These are phyloP conservation scores for Luvunga scandens DNA, from an alignment of 345 rosid species.

Conservation along the genomic window DNA sequence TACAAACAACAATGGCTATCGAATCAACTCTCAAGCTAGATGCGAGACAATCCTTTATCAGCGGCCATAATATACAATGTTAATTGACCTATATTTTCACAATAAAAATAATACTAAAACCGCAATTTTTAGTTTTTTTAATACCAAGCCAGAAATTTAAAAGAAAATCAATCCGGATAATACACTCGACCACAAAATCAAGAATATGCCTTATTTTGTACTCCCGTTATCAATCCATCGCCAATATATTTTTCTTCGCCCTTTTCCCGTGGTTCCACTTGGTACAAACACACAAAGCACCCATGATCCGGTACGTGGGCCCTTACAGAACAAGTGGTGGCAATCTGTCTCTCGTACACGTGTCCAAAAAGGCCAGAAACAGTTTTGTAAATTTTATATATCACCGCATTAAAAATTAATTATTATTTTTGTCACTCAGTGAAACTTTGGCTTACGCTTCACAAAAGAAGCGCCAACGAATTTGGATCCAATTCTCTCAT, in stretches of 20 bases:
- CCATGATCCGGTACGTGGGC: neutral
- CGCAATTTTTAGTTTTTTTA: too few relatives aligned
- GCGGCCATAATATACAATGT: too few relatives aligned
- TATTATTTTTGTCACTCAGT: neutral
- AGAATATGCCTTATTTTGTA: neutral
- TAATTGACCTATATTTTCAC: too few relatives aligned
- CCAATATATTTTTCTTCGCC: neutral
- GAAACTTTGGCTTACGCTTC: neutral
- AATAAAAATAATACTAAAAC: too few relatives aligned
- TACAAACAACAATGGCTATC: too few relatives aligned
- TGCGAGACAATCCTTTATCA: too few relatives aligned
- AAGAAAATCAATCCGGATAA: too few relatives aligned
- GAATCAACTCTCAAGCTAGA: too few relatives aligned
- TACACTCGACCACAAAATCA: too few relatives aligned
- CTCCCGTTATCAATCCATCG: constrained; percentile 1
- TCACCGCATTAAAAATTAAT: neutral
- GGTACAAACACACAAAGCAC: neutral
- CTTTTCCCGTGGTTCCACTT: neutral
- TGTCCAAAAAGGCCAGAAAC: neutral
- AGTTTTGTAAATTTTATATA: too few relatives aligned
- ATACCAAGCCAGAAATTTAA: neutral
- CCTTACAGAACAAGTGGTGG: neutral
- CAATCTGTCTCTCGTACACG: neutral
- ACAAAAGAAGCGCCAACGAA: constrained; percentile 46
- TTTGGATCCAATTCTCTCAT: constrained; percentile 44